These are phyloP conservation scores for Brettanomyces anomalus DNA, from an alignment of 805 yeast genomes.

Conservation along the genomic window DNA sequence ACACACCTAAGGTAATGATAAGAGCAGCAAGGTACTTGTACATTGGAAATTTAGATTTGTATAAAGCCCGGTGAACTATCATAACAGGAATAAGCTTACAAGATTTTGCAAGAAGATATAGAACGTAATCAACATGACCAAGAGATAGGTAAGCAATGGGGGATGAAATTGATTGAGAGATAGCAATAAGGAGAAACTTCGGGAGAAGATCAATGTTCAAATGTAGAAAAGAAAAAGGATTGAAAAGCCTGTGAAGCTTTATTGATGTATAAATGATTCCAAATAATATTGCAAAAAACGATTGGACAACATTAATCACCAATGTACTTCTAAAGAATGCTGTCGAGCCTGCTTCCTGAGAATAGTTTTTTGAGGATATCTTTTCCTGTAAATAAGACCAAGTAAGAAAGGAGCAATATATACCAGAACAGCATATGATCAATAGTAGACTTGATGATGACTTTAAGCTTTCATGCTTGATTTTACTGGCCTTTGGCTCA, in stretches of 20 bases:
- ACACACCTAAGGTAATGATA: slow-evolving; percentile 77
- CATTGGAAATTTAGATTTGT: slow-evolving; percentile 60
- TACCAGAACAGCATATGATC: slow-evolving; percentile 42
- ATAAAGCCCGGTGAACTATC: slow-evolving; percentile 65
- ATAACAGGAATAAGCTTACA: slow-evolving; percentile 95
- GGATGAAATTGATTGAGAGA: slow-evolving; percentile 71
- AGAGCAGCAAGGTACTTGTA: slow-evolving; percentile 74
- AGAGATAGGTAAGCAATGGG: slow-evolving; percentile 78
- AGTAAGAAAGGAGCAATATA: slow-evolving; percentile 76
- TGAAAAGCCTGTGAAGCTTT: slow-evolving; percentile 14
- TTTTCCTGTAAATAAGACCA: slow-evolving; percentile 95
- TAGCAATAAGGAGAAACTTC: slow-evolving; percentile 44
- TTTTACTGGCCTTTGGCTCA: too few species aligned
- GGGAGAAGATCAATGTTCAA: slow-evolving; percentile 15
- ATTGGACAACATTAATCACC: slow-evolving; percentile 68
- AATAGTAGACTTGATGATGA: slow-evolving; percentile 8
- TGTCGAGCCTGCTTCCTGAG: slow-evolving; percentile 18
- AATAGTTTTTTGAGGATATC: slow-evolving; percentile 68
- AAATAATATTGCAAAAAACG: slow-evolving; percentile 57
- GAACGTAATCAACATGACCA: slow-evolving; percentile 76
- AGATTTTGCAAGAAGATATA: slow-evolving; percentile 79
- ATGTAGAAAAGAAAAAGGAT: not conserved
- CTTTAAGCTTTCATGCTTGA: too few species aligned
- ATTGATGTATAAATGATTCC: slow-evolving; percentile 52
- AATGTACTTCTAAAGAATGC: slow-evolving; percentile 61